Evolutionary conservation across 2,329 filamentous ascomycete species (phyloP), one percentile per base, ranked within the genome.

Genomic region (Emergomyces africanus): DNA sequence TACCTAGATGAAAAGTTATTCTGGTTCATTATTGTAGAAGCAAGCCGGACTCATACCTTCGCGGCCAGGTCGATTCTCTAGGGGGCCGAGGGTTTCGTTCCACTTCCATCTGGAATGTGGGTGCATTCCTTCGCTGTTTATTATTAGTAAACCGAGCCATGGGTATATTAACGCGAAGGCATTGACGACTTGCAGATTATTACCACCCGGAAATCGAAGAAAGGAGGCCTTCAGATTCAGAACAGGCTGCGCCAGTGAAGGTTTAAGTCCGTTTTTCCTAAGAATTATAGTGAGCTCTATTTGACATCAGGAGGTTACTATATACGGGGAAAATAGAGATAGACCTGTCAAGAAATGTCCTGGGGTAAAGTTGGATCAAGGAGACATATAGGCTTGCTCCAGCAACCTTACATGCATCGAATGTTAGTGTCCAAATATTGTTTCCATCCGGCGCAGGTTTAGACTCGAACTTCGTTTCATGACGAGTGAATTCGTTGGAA

Each of bases 401-500:
- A 23, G 70, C 70, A 6, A 71, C 72, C 67, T 77, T 59, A 4
- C 63, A 66, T 30, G 75, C 68, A 57, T 83, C 77, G 62, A 82
- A 84, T 0, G 77, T 79, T 8, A 84, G 71, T 0, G 74, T 72
- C 61, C 84, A 82, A 0, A 78, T 80, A 64, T 84, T 84, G 64
- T 83, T 83, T 23, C 49, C 56, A 58, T 65, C 49, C 28, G 64
- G 59, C n/a, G 63, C 61, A 10, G n/a, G n/a, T 0, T 41, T 67
- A 1, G 66, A 66, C 23, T 67, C 61, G 51, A 71, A 66, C 3
- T 54, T 60, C 0, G 68, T 61, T 42, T 68, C 57, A 46, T 66
- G 64, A 9, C 64, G 60, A 0, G 59, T 65, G 35, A 68, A 70
- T 1, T 61, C 56, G 1, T 55, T 50, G 4, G 51, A 58, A 48